Percentiles rank a stretch among this genome's conserved stretches.
Conservation (phyloP, 345 rosid species). For the Moricandia arvensis region DNA sequence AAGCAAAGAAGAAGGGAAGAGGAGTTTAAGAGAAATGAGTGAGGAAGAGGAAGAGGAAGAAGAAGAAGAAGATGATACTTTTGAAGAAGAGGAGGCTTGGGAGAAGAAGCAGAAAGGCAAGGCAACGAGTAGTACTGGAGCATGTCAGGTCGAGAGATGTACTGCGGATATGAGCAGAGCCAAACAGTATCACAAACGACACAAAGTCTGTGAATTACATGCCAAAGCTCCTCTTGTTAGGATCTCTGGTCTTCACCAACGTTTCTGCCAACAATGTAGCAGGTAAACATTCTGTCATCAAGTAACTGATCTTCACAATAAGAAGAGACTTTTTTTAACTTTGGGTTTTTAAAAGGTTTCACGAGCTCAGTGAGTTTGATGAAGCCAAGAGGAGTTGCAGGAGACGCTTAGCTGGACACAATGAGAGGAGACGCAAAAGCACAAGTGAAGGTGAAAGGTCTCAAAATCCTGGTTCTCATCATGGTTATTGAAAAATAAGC, state of each 20-base stretch:
- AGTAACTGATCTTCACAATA: not conserved
- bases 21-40: conserved; percentile 54
- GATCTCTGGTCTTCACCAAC: conserved; percentile 62
- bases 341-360: conserved; percentile 56
- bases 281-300: conserved; percentile 42
- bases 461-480: conserved; percentile 10
- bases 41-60: conserved; percentile 51
- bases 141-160: conserved; percentile 73
- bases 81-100: conserved; percentile 41
- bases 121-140: conserved; percentile 28
- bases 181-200: conserved; percentile 72
- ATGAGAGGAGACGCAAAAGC: conserved; percentile 77
- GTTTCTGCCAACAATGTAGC: conserved; percentile 99
- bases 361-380: conserved; percentile 75
- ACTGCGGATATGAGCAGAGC: conserved; percentile 58
- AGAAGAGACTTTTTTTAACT: not conserved
- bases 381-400: conserved; percentile 79
- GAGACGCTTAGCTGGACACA: conserved; percentile 85
- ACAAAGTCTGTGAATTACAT: conserved; percentile 90
- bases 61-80: no score
- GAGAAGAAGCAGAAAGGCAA: conserved; percentile 54
- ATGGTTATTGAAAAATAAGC: conserved; percentile 28
- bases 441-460: conserved; percentile 56
- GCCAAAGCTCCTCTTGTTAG: conserved; percentile 65
- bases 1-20: conserved; percentile 61